These are phyloP conservation scores for Xerocomellus intermedius DNA, from an alignment of 768 basidiomycete species.

Conservation along the genomic window DNA sequence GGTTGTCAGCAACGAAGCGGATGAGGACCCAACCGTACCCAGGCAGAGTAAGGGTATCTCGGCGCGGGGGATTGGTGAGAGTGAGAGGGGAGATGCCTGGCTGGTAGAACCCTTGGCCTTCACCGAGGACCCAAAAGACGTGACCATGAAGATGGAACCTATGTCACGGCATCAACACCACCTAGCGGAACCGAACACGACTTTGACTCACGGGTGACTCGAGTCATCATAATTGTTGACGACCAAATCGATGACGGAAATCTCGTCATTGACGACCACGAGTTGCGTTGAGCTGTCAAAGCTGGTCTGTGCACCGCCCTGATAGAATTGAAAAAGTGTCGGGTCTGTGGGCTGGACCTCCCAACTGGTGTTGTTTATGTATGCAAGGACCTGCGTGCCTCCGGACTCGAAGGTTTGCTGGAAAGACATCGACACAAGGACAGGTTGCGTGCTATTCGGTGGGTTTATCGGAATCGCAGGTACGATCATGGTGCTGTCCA, in stretches of 20 bases:
- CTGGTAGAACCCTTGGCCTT: conserved; percentile 35
- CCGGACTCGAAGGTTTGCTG: conserved; percentile 26
- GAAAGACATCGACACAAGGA: conserved; percentile 24
- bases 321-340: conserved; percentile 28
- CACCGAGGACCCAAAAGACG: conserved; percentile 35
- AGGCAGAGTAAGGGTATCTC: conserved; percentile 43
- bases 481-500: conserved; percentile 32
- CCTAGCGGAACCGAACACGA: not conserved
- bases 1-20: conserved; percentile 43
- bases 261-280: conserved; percentile 26
- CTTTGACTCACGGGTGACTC: conserved; percentile 29
- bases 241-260: conserved; percentile 27
- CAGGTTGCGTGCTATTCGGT: conserved; percentile 26
- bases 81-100: conserved; percentile 28
- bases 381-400: conserved; percentile 27
- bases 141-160: conserved; percentile 42
- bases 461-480: conserved; percentile 25
- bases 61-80: conserved; percentile 37
- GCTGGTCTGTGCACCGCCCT: conserved; percentile 23
- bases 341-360: conserved; percentile 23
- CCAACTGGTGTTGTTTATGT: conserved; percentile 30
- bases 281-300: conserved; percentile 26
- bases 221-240: conserved; percentile 27
- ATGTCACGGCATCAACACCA: not conserved
- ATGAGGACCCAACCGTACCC: conserved; percentile 38